phyloP scores from a whole-genome alignment of 495 filamentous ascomycete species.

The Neurospora sp. region DNA sequence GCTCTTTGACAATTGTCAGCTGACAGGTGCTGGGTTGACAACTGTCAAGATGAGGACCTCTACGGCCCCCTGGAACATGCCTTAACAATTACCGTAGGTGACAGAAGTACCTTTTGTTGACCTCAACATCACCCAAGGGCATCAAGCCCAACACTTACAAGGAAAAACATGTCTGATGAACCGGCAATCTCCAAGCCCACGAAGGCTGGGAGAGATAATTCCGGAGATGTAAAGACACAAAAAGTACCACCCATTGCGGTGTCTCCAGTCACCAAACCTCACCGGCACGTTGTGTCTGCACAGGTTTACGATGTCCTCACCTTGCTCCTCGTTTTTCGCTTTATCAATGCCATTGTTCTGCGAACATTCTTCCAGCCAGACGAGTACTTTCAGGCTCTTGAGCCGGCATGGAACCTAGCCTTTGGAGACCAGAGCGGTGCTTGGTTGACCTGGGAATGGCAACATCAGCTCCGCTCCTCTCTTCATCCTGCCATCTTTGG shows the following conservation, averaged over 20 bases:
- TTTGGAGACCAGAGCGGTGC: constrained; percentile 71
- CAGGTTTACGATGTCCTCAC: constrained; percentile 42
- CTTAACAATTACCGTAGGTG: background rate
- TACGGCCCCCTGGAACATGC: background rate
- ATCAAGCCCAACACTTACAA: background rate
- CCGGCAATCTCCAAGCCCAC: background rate
- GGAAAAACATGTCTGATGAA: background rate
- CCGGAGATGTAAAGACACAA: background rate
- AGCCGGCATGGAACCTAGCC: constrained; percentile 85
- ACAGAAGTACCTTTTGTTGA: background rate
- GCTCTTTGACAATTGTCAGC: background rate
- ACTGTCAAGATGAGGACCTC: background rate
- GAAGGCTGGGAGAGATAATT: background rate
- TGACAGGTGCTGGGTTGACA: background rate
- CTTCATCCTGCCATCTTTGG: constrained; percentile 82
- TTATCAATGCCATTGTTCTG: constrained; percentile 73
- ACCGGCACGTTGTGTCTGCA: constrained; percentile 20
- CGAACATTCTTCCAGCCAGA: constrained; percentile 99
- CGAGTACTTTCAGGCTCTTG: constrained; percentile 93
- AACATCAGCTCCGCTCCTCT: constrained; percentile 80
- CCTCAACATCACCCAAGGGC: background rate
- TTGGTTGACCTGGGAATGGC: constrained; percentile 99
- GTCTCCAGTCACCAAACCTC: background rate
- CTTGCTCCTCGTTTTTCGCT: constrained; percentile 63
- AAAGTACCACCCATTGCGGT: background rate